A percentile compares a stretch with the other conserved stretches of the same genome.
Conservation (phyloP, 805 yeast genomes). For the Candida michaelii region DNA sequence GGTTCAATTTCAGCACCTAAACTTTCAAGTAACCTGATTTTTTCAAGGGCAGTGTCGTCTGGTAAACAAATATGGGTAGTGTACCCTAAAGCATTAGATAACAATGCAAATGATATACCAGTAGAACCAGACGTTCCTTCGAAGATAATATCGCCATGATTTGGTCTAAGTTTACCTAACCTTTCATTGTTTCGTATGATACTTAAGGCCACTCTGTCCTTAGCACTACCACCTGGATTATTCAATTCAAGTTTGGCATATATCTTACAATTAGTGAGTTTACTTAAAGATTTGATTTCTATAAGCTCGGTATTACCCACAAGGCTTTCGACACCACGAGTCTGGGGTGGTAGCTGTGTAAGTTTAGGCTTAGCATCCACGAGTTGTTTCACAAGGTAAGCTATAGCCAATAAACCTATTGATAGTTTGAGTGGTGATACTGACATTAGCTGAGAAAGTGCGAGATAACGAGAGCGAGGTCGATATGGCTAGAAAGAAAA, state of each 20-base stretch:
- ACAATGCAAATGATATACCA: slow-evolving; percentile 88
- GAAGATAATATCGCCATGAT: slow-evolving; percentile 69
- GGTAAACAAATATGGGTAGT: slow-evolving; percentile 92
- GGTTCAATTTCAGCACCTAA: slow-evolving; percentile 82
- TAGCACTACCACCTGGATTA: slow-evolving; percentile 96
- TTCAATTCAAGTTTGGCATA: slow-evolving; percentile 82
- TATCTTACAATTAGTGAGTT: slow-evolving; percentile 73
- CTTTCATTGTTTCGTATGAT: slow-evolving; percentile 70
- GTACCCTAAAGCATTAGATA: slow-evolving; percentile 88
- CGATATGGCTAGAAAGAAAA: slow-evolving; percentile 10
- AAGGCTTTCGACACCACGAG: slow-evolving; percentile 67
- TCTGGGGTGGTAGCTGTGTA: slow-evolving; percentile 22
- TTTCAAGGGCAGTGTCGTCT: slow-evolving; percentile 87
- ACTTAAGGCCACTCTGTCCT: slow-evolving; percentile 89
- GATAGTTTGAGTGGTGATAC: slow-evolving; percentile 5
- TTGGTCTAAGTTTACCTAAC: slow-evolving; percentile 55
- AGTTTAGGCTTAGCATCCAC: neutral
- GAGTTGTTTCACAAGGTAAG: slow-evolving; percentile 5
- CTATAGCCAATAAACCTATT: slow-evolving; percentile 3
- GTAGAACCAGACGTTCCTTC: slow-evolving; percentile 98
- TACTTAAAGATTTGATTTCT: slow-evolving; percentile 66
- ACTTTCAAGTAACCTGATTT: slow-evolving; percentile 64
- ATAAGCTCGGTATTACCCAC: slow-evolving; percentile 92
- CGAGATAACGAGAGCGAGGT: neutral
- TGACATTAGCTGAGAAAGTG: neutral